phyloP scores from a whole-genome alignment of 805 yeast genomes.

The Candida fluviatilis region DNA sequence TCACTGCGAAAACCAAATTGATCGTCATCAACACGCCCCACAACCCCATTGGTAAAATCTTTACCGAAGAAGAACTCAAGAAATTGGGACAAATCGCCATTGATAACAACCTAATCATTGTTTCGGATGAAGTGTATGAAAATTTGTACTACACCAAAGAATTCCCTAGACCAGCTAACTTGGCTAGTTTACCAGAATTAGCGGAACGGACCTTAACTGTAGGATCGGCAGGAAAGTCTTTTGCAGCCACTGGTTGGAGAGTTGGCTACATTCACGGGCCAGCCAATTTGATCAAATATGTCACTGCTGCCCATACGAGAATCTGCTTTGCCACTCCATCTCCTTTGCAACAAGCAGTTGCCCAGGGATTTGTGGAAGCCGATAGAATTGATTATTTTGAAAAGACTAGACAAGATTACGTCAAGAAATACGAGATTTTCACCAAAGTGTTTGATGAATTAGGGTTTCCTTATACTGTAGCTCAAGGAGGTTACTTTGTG shows the following conservation, averaged over 20 bases:
- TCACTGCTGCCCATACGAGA: conserved; percentile 86
- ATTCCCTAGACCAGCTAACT: conserved; percentile 81
- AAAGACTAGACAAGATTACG: conserved; percentile 62
- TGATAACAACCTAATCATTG: conserved; percentile 72
- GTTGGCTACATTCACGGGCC: conserved; percentile 94
- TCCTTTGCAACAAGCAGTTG: conserved; percentile 89
- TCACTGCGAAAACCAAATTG: conserved; percentile 74
- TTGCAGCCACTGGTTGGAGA: conserved; percentile 99
- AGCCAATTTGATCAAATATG: conserved; percentile 75
- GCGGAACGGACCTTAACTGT: conserved; percentile 79
- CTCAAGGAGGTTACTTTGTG: conserved; percentile 93
- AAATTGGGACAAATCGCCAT: conserved; percentile 80
- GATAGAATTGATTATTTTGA: conserved; percentile 62
- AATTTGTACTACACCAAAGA: conserved; percentile 66
- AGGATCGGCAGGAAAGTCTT: conserved; percentile 96
- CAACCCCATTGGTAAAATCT: conserved; percentile 92
- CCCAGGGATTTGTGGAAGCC: conserved; percentile 69
- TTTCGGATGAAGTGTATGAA: conserved; percentile 96
- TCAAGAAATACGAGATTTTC: conserved; percentile 68
- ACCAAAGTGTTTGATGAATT: conserved; percentile 79
- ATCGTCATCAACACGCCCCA: conserved; percentile 92
- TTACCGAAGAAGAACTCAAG: conserved; percentile 68
- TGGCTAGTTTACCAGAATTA: conserved; percentile 64
- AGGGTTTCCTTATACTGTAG: conserved; percentile 80
- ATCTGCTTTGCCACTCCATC: conserved; percentile 90